Percentiles rank a stretch among this genome's conserved stretches.
These are phyloP conservation scores for Paecilomyces niveus DNA, from an alignment of 2,329 filamentous ascomycete species.

Conservation along the genomic window DNA sequence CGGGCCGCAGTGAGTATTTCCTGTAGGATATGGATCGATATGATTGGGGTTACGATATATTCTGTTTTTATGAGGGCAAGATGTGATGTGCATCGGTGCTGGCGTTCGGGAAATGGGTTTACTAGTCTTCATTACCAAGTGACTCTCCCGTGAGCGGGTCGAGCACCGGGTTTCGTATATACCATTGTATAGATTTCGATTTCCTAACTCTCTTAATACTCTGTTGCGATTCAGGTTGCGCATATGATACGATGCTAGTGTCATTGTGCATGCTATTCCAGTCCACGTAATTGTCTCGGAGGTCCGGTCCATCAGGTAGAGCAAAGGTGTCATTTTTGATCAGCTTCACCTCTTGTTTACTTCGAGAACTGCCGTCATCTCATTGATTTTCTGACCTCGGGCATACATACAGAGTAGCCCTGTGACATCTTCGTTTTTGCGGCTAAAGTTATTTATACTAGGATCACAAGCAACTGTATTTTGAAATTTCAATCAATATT, in stretches of 20 bases:
- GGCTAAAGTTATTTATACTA: neutral
- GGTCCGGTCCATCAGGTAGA: neutral
- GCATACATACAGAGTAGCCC: neutral
- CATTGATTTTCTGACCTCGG: neutral
- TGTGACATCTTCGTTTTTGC: neutral
- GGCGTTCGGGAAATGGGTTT: slow-evolving; percentile 19
- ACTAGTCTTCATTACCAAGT: neutral
- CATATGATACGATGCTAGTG: neutral
- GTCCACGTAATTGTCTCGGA: neutral
- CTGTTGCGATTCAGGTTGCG: neutral
- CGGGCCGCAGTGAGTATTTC: slow-evolving; percentile 43
- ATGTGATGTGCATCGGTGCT: slow-evolving; percentile 22
- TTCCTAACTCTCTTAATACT: neutral
- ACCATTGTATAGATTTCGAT: neutral
- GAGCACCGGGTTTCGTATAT: neutral
- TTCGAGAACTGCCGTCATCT: neutral
- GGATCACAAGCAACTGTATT: neutral
- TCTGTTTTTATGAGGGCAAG: neutral
- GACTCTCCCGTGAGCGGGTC: neutral
- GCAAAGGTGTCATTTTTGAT: neutral
- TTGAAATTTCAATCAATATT: neutral
- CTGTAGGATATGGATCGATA: slow-evolving; percentile 25
- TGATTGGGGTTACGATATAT: slow-evolving; percentile 5
- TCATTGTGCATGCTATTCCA: neutral
- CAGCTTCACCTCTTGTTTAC: neutral